Conservation (phyloP, 2,329 filamentous ascomycete genomes). For the Cladosporium sp. region DNA sequence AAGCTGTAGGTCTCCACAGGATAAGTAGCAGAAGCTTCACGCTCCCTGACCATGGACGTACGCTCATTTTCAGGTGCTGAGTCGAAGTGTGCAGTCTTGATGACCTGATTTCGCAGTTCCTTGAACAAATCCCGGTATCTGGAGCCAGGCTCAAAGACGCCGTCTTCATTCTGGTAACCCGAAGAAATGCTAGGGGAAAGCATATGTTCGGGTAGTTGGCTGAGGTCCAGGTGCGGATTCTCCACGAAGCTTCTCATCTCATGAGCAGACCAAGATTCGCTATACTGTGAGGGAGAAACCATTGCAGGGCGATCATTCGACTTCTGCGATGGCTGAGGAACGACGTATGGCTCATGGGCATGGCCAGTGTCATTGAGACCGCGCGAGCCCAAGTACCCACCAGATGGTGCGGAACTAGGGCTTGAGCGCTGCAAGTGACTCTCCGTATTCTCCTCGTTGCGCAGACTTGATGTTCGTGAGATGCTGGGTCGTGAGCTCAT, state of each 20-base stretch:
- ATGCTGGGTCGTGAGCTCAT: no score
- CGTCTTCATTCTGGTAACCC: slow-evolving; percentile 9
- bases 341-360: no score
- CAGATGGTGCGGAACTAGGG: no score
- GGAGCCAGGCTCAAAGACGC: slow-evolving; percentile 16
- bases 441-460: no score
- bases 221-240: neutral
- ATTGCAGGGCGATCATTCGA: no score
- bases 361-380: no score
- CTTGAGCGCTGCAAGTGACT: no score
- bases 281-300: neutral
- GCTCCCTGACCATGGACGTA: neutral
- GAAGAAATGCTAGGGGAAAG: slow-evolving; percentile 3
- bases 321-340: no score
- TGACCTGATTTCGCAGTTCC: slow-evolving; percentile 13
- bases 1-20: neutral
- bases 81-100: slow-evolving; percentile 11
- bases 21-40: neutral
- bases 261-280: neutral
- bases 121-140: slow-evolving; percentile 14
- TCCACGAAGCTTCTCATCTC: neutral
- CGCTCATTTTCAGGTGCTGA: neutral
- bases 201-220: neutral
- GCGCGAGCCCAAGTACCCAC: no score
- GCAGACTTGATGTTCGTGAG: no score